Base-by-base conservation (phyloP, 495 filamentous ascomycete species). In the Tuber magnatum region DNA sequence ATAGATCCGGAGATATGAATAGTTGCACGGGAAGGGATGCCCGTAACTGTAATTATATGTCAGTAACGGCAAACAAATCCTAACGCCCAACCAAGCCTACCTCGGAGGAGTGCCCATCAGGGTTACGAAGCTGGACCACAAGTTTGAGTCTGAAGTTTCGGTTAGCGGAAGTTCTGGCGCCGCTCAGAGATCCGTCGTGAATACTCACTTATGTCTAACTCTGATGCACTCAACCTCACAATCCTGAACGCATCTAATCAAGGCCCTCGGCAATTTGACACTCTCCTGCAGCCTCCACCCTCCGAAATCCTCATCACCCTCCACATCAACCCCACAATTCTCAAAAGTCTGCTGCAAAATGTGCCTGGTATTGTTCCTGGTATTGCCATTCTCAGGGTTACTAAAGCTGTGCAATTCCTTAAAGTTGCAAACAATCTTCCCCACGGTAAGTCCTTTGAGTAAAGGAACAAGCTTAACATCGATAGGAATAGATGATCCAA, bases 71-170 rank as follows among this genome's bases (percentile, higher is more conserved):
- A 68, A n/a, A 48, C 16, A 70, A 14, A 44, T 35, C 22, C 24
- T 44, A n/a, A 70, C 14, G 3, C 69, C 51, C 48, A 10, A 18
- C 20, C 68, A 42, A 78, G 72, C 87, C 77, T 85, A 92, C 90
- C 86, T 97, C 93, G 71, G 93, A 97, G 68, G 93, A 86, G 83
- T 97, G 95, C 0, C 92, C 94, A 84, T 99, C 95, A 0, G 95
- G 94, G 78, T 98, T 97, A 77, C 93, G 90, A 43, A 99, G 86
- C 76, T 93, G 91, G 74, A 99, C 89, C 73, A 91, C 90, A 81
- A 97, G 88, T 83, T 91, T 91, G 70, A 97, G 85, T 71, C 80
- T 81, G 24, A 38, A 20, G 51, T 28, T 70, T 68, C 24, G 42
- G 40, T 79, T 4, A 79, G 73, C 39, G 69, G 35, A 70, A 48